Conservation (phyloP, 139 green algal species). For the Asterochloris sp. region DNA sequence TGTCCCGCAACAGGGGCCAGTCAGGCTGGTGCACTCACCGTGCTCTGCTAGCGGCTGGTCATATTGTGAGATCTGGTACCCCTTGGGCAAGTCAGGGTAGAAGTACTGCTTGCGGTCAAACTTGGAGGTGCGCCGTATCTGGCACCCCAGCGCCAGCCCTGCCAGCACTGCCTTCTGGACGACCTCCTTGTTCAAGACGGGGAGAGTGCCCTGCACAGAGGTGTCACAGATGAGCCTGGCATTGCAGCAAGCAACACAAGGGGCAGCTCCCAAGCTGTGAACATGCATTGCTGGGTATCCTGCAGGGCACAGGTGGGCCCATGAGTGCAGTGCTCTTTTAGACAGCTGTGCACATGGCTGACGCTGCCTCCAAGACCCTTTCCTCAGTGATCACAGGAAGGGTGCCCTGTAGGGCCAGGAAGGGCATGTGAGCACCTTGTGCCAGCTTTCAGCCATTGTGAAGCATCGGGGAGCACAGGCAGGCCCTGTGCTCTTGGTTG, state of each 20-base stretch:
- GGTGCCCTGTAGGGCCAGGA: no score
- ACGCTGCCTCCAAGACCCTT: no score
- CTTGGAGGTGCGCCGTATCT: conserved; percentile 76
- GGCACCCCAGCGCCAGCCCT: conserved; percentile 80
- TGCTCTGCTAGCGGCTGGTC: conserved; percentile 80
- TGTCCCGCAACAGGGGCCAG: no score
- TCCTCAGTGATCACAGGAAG: no score
- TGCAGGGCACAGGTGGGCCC: background rate
- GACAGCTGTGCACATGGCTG: no score
- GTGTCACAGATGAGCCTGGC: background rate
- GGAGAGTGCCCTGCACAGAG: conserved; percentile 72
- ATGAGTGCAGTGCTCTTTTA: background rate
- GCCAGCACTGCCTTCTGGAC: conserved; percentile 69
- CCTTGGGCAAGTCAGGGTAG: conserved; percentile 97
- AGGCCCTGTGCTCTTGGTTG: no score
- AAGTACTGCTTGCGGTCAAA: conserved; percentile 99
- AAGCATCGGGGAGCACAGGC: no score
- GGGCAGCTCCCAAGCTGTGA: background rate
- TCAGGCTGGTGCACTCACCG: no score
- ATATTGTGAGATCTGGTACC: conserved; percentile 97
- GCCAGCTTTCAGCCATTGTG: no score
- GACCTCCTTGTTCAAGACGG: conserved; percentile 72
- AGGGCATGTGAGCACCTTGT: no score
- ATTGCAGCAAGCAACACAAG: background rate
- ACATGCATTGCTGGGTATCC: background rate